Percentiles rank a stretch among this genome's conserved stretches.
Conservation (phyloP, 208 protist species). For the Trypanosoma grayi region DNA sequence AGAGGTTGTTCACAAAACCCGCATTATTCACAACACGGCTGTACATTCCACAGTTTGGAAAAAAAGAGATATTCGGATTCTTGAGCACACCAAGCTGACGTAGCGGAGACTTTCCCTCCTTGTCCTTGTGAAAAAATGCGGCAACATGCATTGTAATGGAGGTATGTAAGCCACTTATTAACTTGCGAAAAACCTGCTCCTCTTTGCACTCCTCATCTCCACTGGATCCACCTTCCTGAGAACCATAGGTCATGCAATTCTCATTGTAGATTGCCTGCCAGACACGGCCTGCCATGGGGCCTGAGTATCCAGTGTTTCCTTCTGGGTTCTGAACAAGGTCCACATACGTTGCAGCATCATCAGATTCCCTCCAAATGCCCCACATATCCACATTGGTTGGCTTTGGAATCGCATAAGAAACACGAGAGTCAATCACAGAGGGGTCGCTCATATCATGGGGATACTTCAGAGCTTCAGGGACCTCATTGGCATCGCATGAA, state of each 20-base stretch:
- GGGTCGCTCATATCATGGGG: constrained; percentile 78
- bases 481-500: constrained; percentile 68
- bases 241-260: constrained; percentile 52
- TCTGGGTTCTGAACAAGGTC: constrained; percentile 83
- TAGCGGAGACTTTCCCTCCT: constrained; percentile 53
- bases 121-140: constrained; percentile 81
- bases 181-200: constrained; percentile 45
- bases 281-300: constrained; percentile 65
- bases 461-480: constrained; percentile 63
- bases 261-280: constrained; percentile 87
- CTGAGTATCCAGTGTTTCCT: constrained; percentile 84
- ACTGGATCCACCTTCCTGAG: neutral
- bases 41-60: constrained; percentile 86
- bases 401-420: constrained; percentile 24
- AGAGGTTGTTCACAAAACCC: constrained; percentile 83
- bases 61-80: constrained; percentile 80
- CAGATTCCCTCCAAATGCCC: constrained; percentile 40
- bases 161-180: constrained; percentile 88
- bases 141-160: constrained; percentile 87
- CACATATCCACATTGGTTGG: constrained; percentile 56
- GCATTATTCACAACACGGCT: constrained; percentile 44
- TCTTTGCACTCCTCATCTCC: constrained; percentile 45
- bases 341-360: constrained; percentile 63
- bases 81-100: constrained; percentile 53
- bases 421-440: constrained; percentile 28